These are phyloP conservation scores for Neophaeococcomyces aloes DNA, from an alignment of 2,329 filamentous ascomycete species.

Conservation along the genomic window DNA sequence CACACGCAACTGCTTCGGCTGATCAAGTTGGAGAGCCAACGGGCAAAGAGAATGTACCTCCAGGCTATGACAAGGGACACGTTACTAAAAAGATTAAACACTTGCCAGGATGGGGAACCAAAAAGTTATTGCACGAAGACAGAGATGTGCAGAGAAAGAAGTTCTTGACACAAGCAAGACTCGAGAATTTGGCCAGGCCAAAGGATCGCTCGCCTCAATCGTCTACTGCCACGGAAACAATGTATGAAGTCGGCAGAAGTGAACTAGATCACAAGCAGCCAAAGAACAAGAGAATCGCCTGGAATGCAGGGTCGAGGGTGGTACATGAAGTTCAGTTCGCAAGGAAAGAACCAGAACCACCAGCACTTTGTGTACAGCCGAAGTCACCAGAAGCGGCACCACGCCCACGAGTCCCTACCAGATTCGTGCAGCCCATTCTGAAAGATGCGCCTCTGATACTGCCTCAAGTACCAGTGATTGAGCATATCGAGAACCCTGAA, in stretches of 20 bases:
- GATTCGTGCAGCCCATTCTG: constrained; percentile 17
- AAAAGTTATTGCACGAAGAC: constrained; percentile 17
- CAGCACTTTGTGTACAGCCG: not conserved
- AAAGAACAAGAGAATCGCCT: not conserved
- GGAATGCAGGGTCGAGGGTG: constrained; percentile 2
- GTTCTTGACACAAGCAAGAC: constrained; percentile 4
- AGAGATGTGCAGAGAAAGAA: constrained; percentile 6
- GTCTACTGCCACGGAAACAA: not conserved
- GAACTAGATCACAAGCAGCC: not conserved
- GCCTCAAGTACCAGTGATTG: constrained; percentile 43
- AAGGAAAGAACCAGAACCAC: constrained; percentile 19
- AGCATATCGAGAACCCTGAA: constrained; percentile 45
- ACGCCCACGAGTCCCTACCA: constrained; percentile 9
- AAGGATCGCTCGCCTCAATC: not conserved
- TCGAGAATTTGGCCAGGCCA: constrained; percentile 1
- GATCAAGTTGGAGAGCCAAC: constrained; percentile 45
- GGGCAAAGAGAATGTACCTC: constrained; percentile 55
- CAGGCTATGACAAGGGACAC: constrained; percentile 26
- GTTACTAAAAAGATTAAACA: not conserved
- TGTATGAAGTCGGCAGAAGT: constrained; percentile 6
- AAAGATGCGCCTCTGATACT: constrained; percentile 16
- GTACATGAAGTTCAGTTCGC: not conserved
- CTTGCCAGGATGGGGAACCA: not conserved
- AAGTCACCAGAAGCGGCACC: not conserved
- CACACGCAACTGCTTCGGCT: constrained; percentile 26